A percentile compares a stretch with the other conserved stretches of the same genome.
These are phyloP conservation scores for Ganoderma boninense DNA, from an alignment of 1,284 basidiomycete genomes.

Conservation along the genomic window DNA sequence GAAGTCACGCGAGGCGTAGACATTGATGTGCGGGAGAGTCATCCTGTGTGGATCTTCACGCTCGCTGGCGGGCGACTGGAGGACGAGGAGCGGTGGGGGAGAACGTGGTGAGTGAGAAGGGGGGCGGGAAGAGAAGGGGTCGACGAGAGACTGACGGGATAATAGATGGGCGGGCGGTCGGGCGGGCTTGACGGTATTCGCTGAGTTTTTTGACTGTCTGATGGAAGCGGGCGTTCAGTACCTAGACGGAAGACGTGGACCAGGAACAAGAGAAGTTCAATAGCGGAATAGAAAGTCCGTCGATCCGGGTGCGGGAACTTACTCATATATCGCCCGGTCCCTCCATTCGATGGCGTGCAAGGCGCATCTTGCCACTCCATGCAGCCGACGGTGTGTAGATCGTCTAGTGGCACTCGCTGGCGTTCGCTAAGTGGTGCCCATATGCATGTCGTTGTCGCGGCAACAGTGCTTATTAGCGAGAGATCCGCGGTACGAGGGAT, in stretches of 20 bases:
- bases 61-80: not conserved
- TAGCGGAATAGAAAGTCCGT: not conserved
- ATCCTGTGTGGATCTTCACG: not conserved
- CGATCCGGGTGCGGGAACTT: not conserved
- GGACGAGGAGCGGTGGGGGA: not conserved
- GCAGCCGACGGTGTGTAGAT: not conserved
- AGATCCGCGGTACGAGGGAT: not conserved
- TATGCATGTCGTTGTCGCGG: not conserved
- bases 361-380: not conserved
- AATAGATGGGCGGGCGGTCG: not conserved
- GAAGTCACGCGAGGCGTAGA: conserved; percentile 10
- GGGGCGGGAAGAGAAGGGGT: not conserved
- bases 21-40: not conserved
- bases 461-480: not conserved
- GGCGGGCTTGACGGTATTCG: not conserved
- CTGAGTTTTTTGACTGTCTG: not conserved
- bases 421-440: not conserved
- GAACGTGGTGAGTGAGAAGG: not conserved
- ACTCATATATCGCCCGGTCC: not conserved
- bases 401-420: not conserved
- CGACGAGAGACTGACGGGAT: not conserved
- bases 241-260: not conserved
- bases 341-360: not conserved
- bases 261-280: conserved; percentile 1
- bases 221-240: not conserved